Evolutionary conservation across 768 basidiomycete genomes (phyloP).

Genomic region (Leccinellum luteum): DNA sequence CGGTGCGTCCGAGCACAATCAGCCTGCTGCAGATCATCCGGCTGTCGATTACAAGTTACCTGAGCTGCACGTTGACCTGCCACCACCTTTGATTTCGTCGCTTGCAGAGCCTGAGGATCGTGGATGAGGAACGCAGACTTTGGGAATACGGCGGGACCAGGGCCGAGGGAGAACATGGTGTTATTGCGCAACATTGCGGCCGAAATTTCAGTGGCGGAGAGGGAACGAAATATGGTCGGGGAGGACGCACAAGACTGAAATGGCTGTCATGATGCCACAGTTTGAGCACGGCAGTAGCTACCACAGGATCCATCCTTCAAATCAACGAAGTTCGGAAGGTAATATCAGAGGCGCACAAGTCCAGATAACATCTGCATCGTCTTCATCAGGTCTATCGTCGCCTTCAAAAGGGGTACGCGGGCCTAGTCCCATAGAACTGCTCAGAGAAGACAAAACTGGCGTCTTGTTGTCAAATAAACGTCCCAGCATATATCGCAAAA

Average conservation of each 20-base stretch:
- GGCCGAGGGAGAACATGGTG: constrained; percentile 8
- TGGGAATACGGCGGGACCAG: constrained; percentile 26
- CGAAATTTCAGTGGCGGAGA: constrained; percentile 19
- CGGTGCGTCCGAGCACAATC: constrained; percentile 9
- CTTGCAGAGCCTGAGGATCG: constrained; percentile 78
- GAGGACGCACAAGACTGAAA: neutral
- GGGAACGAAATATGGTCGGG: constrained; percentile 2
- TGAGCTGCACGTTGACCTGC: constrained; percentile 47
- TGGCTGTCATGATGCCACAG: neutral
- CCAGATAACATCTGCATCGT: constrained; percentile 5
- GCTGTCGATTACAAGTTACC: constrained; percentile 61
- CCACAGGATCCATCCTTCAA: constrained; percentile 7
- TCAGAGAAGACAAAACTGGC: constrained; percentile 58
- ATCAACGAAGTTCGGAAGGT: constrained; percentile 5
- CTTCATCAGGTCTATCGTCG: constrained; percentile 23
- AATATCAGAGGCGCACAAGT: constrained; percentile 2
- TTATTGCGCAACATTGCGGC: constrained; percentile 8
- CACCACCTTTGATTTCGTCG: constrained; percentile 58
- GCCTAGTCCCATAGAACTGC: constrained; percentile 69
- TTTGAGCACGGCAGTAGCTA: neutral
- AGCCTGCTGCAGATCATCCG: constrained; percentile 8
- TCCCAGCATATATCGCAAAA: constrained; percentile 59
- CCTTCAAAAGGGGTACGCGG: constrained; percentile 58
- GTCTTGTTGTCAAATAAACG: constrained; percentile 58
- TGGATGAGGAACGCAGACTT: constrained; percentile 64